Evolutionary conservation across 2,329 filamentous ascomycete genomes (phyloP).

Genomic region (Rhinocladiella mackenziei): DNA sequence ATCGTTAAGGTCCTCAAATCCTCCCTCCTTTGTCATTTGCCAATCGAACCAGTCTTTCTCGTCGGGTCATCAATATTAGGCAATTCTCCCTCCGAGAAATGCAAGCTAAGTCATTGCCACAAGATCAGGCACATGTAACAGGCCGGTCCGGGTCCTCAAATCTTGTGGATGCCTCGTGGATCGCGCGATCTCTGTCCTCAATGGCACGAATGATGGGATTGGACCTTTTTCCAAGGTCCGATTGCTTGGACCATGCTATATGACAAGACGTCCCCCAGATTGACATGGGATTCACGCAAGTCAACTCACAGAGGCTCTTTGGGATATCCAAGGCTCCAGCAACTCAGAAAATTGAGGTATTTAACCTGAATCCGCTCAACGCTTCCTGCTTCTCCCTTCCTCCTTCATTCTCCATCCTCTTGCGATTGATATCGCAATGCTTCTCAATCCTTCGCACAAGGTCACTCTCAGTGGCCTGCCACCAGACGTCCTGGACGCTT

Average conservation of each 20-base stretch:
- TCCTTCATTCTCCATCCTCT: neutral
- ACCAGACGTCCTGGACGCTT: constrained; percentile 28
- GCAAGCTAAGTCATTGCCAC: neutral
- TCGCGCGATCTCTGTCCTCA: constrained; percentile 6
- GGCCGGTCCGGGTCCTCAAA: neutral
- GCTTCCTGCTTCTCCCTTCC: neutral
- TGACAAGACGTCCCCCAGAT: neutral
- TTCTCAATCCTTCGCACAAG: constrained; percentile 27
- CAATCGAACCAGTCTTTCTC: constrained; percentile 1
- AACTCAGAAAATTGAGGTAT: too few relatives aligned
- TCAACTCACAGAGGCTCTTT: too few relatives aligned
- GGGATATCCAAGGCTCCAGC: too few relatives aligned
- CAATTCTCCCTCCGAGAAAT: constrained; percentile 1
- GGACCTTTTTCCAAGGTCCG: neutral
- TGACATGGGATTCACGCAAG: too few relatives aligned
- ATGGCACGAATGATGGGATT: neutral
- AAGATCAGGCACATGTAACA: neutral
- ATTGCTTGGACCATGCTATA: neutral
- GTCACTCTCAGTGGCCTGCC: constrained; percentile 28
- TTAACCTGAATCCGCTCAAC: neutral
- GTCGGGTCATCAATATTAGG: neutral
- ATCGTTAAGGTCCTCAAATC: constrained; percentile 19
- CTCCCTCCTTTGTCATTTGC: constrained; percentile 1
- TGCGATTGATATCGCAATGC: constrained; percentile 14
- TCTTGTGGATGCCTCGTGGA: neutral